phyloP scores from a whole-genome alignment of 257 asterid genomes.

The Linaria vulgaris region DNA sequence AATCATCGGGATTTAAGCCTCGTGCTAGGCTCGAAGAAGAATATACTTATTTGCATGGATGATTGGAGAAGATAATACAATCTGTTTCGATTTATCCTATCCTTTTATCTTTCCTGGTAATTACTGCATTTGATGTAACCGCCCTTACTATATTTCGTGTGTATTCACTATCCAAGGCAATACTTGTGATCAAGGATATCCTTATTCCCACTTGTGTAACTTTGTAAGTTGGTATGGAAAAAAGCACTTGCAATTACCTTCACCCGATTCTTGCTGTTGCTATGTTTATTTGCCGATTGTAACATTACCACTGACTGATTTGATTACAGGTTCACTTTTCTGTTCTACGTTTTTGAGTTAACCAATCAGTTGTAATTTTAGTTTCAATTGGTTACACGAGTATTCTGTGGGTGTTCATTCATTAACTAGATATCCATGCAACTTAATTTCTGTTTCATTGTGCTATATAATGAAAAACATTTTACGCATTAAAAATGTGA shows the following conservation, averaged over 20 bases:
- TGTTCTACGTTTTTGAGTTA: too few species aligned
- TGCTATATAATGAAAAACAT: too few species aligned
- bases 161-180: constrained; percentile 27
- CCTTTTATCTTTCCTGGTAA: constrained; percentile 11
- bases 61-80: constrained; percentile 22
- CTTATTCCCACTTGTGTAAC: background rate
- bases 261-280: too few species aligned
- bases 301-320: too few species aligned
- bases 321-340: too few species aligned
- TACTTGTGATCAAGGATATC: background rate
- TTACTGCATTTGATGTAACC: constrained; percentile 30
- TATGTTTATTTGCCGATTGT: too few species aligned
- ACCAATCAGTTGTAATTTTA: too few species aligned
- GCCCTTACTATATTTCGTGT: constrained; percentile 32
- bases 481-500: too few species aligned
- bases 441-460: too few species aligned
- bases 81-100: constrained; percentile 18
- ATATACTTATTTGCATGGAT: constrained; percentile 23
- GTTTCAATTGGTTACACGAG: too few species aligned
- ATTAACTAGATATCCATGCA: too few species aligned
- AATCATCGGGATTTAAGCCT: background rate
- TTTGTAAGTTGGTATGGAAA: background rate
- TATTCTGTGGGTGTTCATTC: too few species aligned
- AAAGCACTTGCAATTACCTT: background rate
- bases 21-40: constrained; percentile 2